phyloP scores from a whole-genome alignment of 139 green algal species.

The Yamagishiella unicocca region DNA sequence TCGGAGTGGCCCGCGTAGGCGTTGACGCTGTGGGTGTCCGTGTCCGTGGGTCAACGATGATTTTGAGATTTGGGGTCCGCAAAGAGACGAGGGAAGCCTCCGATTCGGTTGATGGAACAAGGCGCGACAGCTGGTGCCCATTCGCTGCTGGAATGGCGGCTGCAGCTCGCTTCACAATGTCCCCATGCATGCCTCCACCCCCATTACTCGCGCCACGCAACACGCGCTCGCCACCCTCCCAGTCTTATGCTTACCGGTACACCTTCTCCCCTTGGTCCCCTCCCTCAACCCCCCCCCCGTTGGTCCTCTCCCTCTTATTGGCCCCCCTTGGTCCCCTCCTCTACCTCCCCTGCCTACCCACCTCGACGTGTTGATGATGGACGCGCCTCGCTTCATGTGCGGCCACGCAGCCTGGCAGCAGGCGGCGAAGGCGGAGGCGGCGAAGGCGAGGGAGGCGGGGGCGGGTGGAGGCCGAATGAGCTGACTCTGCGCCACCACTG shows the following conservation, averaged over 20 bases:
- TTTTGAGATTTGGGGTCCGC: too few relatives aligned
- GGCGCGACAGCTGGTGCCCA: too few relatives aligned
- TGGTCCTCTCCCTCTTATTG: background rate
- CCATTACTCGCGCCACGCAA: background rate
- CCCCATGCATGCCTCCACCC: background rate
- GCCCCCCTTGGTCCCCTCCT: background rate
- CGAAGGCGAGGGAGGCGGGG: too few relatives aligned
- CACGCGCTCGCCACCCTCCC: too few relatives aligned
- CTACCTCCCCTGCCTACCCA: background rate
- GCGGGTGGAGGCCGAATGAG: background rate
- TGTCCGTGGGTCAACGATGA: too few relatives aligned
- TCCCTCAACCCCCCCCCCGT: background rate
- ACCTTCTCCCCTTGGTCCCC: too few relatives aligned
- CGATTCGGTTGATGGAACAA: too few relatives aligned
- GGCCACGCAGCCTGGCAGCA: slow-evolving; percentile 42
- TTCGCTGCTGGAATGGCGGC: too few relatives aligned
- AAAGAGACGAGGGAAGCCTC: too few relatives aligned
- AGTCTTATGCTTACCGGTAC: too few relatives aligned
- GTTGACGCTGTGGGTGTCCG: slow-evolving; percentile 56
- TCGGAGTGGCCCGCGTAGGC: slow-evolving; percentile 63
- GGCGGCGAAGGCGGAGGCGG: background rate
- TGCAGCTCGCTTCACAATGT: background rate
- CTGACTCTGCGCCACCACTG: too few relatives aligned
- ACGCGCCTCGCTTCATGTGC: slow-evolving; percentile 61
- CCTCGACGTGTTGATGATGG: slow-evolving; percentile 82